phyloP scores from a whole-genome alignment of 225 moss, liverwort and hornwort species.

The Physcomitrellopsis africana region DNA sequence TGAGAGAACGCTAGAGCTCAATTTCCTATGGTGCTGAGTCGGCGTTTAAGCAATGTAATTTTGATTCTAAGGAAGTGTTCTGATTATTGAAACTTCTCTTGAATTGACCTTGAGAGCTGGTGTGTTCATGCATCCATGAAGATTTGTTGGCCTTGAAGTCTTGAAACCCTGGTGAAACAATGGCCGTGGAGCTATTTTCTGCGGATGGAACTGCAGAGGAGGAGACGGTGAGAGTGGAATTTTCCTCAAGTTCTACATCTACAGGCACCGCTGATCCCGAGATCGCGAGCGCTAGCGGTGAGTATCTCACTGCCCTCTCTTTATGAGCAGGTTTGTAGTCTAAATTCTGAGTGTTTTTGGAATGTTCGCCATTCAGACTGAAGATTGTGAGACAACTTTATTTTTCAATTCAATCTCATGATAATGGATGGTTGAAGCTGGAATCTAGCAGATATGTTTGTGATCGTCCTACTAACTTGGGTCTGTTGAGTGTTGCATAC shows the following conservation, averaged over 20 bases:
- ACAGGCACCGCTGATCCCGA: constrained; percentile 27
- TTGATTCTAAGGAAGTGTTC: background rate
- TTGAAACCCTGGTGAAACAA: constrained; percentile 14
- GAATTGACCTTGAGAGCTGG: constrained; percentile 26
- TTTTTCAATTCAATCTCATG: constrained; percentile 14
- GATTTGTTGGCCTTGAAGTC: constrained; percentile 18
- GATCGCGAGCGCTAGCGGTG: constrained; percentile 42
- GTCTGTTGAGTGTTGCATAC: constrained; percentile 7
- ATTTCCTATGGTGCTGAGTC: background rate
- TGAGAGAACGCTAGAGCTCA: background rate
- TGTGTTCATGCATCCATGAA: constrained; percentile 22
- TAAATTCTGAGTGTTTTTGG: constrained; percentile 6
- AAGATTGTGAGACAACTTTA: constrained; percentile 7
- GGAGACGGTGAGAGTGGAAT: constrained; percentile 29
- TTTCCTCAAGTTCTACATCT: constrained; percentile 30
- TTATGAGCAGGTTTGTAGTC: background rate
- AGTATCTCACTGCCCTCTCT: constrained; percentile 25
- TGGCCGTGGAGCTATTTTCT: constrained; percentile 46
- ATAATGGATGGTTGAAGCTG: constrained; percentile 7
- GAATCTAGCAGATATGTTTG: background rate
- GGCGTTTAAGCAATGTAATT: background rate
- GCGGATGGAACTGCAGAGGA: constrained; percentile 31
- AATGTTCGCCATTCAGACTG: constrained; percentile 6
- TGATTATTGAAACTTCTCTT: background rate
- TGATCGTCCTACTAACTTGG: constrained; percentile 8